Evolutionary conservation across 768 basidiomycete species (phyloP).

Genomic region (Suillus alpinus): DNA sequence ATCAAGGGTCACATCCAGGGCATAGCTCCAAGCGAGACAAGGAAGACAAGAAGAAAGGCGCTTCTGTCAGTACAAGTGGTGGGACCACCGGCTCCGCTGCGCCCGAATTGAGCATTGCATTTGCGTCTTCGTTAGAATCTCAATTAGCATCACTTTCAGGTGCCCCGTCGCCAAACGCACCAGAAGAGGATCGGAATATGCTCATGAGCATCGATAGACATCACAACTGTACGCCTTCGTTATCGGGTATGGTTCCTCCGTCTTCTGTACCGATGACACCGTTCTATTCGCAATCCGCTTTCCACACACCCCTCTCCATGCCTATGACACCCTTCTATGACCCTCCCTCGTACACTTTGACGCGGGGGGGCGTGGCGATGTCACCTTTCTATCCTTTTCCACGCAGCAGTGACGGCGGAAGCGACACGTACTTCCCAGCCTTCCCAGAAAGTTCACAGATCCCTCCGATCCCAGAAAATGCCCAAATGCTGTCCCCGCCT

Average conservation of each 20-base stretch:
- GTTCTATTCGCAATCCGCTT: background rate
- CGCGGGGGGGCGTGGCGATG: background rate
- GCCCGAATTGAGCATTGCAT: background rate
- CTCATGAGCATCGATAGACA: background rate
- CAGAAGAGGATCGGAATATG: background rate
- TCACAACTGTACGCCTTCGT: background rate
- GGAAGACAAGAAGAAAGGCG: constrained; percentile 17
- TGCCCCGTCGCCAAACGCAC: background rate
- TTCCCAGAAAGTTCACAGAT: background rate
- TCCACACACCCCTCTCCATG: background rate
- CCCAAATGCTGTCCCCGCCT: background rate
- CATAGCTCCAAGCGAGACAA: constrained; percentile 7
- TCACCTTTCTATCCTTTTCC: background rate
- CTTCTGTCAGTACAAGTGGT: background rate
- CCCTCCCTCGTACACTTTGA: background rate
- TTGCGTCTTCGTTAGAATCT: background rate
- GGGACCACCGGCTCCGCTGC: background rate
- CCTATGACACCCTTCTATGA: background rate
- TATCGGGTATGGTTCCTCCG: background rate
- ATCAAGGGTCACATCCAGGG: constrained; percentile 26
- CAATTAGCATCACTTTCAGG: background rate
- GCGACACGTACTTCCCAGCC: background rate
- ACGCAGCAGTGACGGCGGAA: background rate
- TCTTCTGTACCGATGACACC: background rate
- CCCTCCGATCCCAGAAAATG: background rate